Evolutionary conservation across 257 asterid genomes (phyloP).

Genomic region (Solanum rostratum): DNA sequence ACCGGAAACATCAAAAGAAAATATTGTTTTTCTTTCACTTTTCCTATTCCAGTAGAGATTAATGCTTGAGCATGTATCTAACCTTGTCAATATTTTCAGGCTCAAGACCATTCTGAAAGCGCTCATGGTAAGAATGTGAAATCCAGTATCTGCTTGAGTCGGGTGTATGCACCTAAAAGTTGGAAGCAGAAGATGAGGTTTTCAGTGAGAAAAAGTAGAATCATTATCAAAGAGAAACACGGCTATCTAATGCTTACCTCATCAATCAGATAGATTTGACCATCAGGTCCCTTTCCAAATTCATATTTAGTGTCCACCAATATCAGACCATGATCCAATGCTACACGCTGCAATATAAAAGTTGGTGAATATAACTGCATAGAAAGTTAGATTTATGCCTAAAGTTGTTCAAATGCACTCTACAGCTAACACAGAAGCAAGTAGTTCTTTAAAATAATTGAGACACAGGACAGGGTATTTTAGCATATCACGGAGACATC

Average conservation of each 20-base stretch:
- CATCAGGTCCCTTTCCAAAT: slow-evolving; percentile 90
- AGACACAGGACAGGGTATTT: background rate
- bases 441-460: background rate
- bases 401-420: background rate
- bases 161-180: slow-evolving; percentile 78
- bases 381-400: background rate
- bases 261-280: slow-evolving; percentile 62
- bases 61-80: background rate
- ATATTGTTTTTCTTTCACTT: background rate
- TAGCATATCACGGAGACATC: background rate
- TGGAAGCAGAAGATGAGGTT: background rate
- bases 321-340: slow-evolving; percentile 71
- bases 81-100: slow-evolving; percentile 99
- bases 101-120: slow-evolving; percentile 63
- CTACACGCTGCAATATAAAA: slow-evolving; percentile 38
- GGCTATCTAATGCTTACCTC: slow-evolving; percentile 36
- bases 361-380: background rate
- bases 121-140: slow-evolving; percentile 54
- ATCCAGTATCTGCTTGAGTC: slow-evolving; percentile 98
- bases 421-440: background rate
- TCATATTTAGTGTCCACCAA: slow-evolving; percentile 96
- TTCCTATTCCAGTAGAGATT: background rate
- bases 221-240: background rate
- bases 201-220: background rate
- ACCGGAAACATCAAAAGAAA: background rate